phyloP scores from a whole-genome alignment of 2,329 filamentous ascomycete genomes.

The Aspergillus ochraceoroseus region DNA sequence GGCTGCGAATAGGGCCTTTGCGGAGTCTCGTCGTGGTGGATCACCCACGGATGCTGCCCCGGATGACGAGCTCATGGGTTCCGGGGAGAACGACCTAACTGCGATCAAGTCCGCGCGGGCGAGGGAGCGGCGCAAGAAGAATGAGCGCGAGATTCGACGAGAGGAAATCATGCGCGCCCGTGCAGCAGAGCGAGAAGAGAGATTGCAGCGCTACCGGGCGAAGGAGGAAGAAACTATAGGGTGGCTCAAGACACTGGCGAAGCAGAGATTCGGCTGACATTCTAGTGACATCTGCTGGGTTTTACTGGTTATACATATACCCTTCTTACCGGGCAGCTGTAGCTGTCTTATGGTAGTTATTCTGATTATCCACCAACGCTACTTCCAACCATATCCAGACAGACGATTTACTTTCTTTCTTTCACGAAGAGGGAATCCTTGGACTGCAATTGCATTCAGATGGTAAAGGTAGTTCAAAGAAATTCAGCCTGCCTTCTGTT shows the following conservation, averaged over 20 bases:
- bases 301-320: no score
- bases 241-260: slow-evolving; percentile 73
- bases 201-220: slow-evolving; percentile 61
- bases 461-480: no score
- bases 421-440: no score
- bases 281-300: no score
- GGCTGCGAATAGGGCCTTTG: slow-evolving; percentile 68
- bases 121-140: slow-evolving; percentile 67
- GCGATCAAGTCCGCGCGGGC: slow-evolving; percentile 62
- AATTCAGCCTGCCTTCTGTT: no score
- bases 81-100: slow-evolving; percentile 56
- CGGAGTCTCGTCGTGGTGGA: slow-evolving; percentile 52
- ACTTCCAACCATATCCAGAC: no score
- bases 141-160: slow-evolving; percentile 72
- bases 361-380: no score
- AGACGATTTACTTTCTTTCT: no score
- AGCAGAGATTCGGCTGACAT: slow-evolving; percentile 69
- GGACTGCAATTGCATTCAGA: no score
- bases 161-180: slow-evolving; percentile 75
- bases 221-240: slow-evolving; percentile 82
- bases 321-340: no score
- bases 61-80: slow-evolving; percentile 71
- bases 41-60: slow-evolving; percentile 61
- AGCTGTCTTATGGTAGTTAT: no score
- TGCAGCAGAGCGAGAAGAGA: slow-evolving; percentile 74